Base-by-base conservation (phyloP, 805 yeast species). In the Cyberlindnera veronae region DNA sequence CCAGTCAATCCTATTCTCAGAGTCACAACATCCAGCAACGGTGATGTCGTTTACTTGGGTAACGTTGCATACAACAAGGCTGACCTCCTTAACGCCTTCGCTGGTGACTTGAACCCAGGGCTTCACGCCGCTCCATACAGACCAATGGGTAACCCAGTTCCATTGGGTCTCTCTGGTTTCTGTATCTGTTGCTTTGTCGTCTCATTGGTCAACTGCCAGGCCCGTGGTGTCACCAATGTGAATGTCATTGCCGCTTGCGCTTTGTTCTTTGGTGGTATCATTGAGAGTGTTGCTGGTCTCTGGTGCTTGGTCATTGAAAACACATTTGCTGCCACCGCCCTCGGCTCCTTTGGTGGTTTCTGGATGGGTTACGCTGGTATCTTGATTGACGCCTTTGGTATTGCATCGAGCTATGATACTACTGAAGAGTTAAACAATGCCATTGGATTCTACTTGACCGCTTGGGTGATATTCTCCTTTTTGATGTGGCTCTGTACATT, bases 291-390 rank as follows among this genome's bases (percentile, higher is more conserved):
- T 44, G 86, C 90, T 6, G 90, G 89, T 41, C 70, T 83, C 70
- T 77, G 84, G 74, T 87, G 84, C 61, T 71, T 82, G 62, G 78
- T 81, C n/a, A 69, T 77, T 29, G 89, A 84, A 52, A 82, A 81
- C 62, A 81, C 88, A 17, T 83, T 81, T 64, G 87, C 87, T 63
- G 85, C 81, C 50, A 72, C 83, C 21, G 64, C 66, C 17, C 56
- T 67, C 43, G 63, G 67, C 26, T 58, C 70, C 5, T 68, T 64
- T 50, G 91, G 86, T 43, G 90, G 87, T 3, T 83, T 83, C 60
- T 83, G 91, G 91, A 75, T 80, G 67, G 68, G 81, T 20, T 83
- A 77, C 68, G 89, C 81, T 44, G 84, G 84, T 23, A 74, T 83
- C 24, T 60, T 63, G 42, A 69, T 75, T 34, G 80, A 79, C 34